phyloP scores from a whole-genome alignment of 2,329 filamentous ascomycete species.

The Incumbomyces lentus region DNA sequence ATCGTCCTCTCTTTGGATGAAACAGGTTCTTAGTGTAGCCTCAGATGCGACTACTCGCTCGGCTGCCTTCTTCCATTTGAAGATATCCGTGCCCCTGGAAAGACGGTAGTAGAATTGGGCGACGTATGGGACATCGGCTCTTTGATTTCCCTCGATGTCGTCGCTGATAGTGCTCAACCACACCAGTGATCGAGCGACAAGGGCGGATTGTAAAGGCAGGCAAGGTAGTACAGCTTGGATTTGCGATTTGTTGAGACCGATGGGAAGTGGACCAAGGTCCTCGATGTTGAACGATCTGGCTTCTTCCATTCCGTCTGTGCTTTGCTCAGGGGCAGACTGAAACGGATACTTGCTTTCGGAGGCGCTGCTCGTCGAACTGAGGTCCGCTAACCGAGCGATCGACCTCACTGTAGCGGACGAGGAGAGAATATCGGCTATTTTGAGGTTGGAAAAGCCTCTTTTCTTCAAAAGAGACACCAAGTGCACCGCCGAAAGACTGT shows the following conservation, averaged over 20 bases:
- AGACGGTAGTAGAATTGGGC: neutral
- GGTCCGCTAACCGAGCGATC: slow-evolving; percentile 24
- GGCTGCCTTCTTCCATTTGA: neutral
- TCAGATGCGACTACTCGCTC: neutral
- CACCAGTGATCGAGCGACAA: neutral
- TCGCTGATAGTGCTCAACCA: slow-evolving; percentile 13
- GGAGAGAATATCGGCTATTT: no score
- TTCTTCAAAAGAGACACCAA: slow-evolving; percentile 11
- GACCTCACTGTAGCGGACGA: slow-evolving; percentile 13
- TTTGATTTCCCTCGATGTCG: neutral
- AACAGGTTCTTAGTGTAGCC: neutral
- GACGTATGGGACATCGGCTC: neutral
- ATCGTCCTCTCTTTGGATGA: neutral
- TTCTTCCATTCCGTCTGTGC: neutral
- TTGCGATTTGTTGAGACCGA: neutral
- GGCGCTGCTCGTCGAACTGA: slow-evolving; percentile 12
- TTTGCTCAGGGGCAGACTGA: neutral
- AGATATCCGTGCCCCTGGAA: neutral
- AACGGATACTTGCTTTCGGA: neutral
- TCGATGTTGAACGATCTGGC: neutral
- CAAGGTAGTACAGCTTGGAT: neutral
- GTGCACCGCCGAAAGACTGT: slow-evolving; percentile 20
- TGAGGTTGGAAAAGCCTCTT: slow-evolving; percentile 4
- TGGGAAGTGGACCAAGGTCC: neutral
- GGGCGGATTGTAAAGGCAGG: neutral